These are phyloP conservation scores for Gynandropsis gynandra DNA, from an alignment of 345 rosid genomes.

Conservation along the genomic window DNA sequence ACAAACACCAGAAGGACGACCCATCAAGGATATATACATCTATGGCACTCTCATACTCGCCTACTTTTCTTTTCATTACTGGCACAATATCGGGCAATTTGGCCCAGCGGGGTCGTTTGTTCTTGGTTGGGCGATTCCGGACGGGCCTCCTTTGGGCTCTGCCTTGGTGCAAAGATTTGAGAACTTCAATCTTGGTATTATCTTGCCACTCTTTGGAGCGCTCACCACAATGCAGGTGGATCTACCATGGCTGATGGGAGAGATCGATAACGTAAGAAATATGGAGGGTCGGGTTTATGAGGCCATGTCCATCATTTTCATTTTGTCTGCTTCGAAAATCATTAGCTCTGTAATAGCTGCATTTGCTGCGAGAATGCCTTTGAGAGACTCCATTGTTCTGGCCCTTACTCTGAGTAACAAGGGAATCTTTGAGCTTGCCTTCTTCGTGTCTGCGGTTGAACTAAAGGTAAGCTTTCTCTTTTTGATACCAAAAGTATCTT, in stretches of 20 bases:
- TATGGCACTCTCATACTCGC: slow-evolving; percentile 25
- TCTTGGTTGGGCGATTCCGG: slow-evolving; percentile 34
- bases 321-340: slow-evolving; percentile 25
- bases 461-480: slow-evolving; percentile 23
- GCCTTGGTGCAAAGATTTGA: slow-evolving; percentile 37
- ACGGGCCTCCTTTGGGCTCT: slow-evolving; percentile 43
- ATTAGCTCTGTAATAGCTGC: slow-evolving; percentile 26
- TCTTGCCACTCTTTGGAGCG: slow-evolving; percentile 27
- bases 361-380: slow-evolving; percentile 31
- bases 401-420: slow-evolving; percentile 35
- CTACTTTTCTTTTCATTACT: slow-evolving; percentile 9
- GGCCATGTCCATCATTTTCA: slow-evolving; percentile 9
- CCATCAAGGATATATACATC: slow-evolving; percentile 24
- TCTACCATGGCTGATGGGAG: slow-evolving; percentile 1
- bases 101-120: slow-evolving; percentile 31
- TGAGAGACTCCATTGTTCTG: slow-evolving; percentile 37
- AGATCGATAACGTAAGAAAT: slow-evolving; percentile 2
- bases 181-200: slow-evolving; percentile 21
- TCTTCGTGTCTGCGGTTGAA: slow-evolving; percentile 20
- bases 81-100: slow-evolving; percentile 1
- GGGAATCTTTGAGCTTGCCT: slow-evolving; percentile 38
- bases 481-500: slow-evolving; percentile 31
- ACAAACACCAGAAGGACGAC: slow-evolving; percentile 33
- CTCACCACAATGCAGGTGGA: slow-evolving; percentile 20
- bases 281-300: slow-evolving; percentile 25